Percentiles rank a stretch among this genome's conserved stretches.
These are phyloP conservation scores for Aspergillus heteromorphus DNA, from an alignment of 495 filamentous ascomycete genomes.

Conservation along the genomic window DNA sequence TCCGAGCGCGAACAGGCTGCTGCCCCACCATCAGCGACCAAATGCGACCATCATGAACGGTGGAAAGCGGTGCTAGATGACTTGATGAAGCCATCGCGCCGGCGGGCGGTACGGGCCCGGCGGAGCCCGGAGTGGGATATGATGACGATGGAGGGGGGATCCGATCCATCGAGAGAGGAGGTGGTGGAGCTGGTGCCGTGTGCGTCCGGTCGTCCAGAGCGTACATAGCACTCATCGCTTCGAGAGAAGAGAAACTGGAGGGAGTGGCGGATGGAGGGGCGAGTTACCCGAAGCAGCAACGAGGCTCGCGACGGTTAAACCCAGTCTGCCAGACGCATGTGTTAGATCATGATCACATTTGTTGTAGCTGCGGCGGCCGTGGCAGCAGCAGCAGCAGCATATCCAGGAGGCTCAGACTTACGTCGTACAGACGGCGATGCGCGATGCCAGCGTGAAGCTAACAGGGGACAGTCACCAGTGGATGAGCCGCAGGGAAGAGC, in stretches of 20 bases:
- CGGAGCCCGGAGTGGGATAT: conserved; percentile 37
- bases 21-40: conserved; percentile 79
- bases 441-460: conserved; percentile 4
- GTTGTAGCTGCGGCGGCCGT: neutral
- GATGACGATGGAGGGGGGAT: conserved; percentile 36
- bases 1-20: conserved; percentile 88
- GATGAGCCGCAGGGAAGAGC: conserved; percentile 29
- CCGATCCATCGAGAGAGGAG: conserved; percentile 46
- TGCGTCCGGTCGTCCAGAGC: conserved; percentile 41
- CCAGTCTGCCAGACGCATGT: neutral
- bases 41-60: conserved; percentile 41
- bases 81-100: conserved; percentile 28
- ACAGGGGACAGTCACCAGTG: conserved; percentile 16
- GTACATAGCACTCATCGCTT: conserved; percentile 33
- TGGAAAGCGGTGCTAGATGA: conserved; percentile 35
- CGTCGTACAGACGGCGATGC: neutral
- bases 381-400: neutral
- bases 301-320: conserved; percentile 3
- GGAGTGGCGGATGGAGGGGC: conserved; percentile 18
- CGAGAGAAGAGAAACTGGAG: conserved; percentile 1
- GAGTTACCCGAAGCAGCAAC: conserved; percentile 11
- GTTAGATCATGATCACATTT: conserved; percentile 1
- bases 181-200: conserved; percentile 32
- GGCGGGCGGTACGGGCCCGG: conserved; percentile 11
- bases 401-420: conserved; percentile 2